These are phyloP conservation scores for Verticillium klebahnii DNA, from an alignment of 2,329 filamentous ascomycete species.

Conservation along the genomic window DNA sequence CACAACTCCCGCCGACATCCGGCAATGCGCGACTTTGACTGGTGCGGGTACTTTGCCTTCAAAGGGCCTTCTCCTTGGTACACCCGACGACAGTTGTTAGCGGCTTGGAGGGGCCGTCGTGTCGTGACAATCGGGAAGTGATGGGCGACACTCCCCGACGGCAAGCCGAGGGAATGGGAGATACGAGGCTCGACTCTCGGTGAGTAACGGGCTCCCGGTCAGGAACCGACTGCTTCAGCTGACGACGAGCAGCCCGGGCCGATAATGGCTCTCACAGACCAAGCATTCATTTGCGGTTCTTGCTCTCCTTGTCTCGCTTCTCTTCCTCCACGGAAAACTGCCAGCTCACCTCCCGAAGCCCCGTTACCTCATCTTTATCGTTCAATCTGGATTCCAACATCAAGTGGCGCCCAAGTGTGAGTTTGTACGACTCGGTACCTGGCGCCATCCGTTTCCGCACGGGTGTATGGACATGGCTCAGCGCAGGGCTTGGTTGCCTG, in stretches of 20 bases:
- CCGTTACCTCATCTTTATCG: neutral
- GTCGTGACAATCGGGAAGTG: neutral
- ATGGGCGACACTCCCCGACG: neutral
- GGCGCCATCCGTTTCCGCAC: neutral
- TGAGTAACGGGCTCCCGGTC: neutral
- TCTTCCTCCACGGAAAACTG: neutral
- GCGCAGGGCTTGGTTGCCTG: neutral
- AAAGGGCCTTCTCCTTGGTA: neutral
- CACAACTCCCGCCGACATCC: neutral
- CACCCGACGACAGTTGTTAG: neutral
- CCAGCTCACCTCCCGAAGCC: neutral
- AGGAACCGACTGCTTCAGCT: neutral
- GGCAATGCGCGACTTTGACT: slow-evolving; percentile 1
- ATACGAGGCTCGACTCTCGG: too few relatives aligned
- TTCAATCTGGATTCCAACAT: neutral
- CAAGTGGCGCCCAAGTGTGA: neutral
- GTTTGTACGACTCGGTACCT: neutral
- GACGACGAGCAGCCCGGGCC: neutral
- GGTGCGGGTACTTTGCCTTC: neutral
- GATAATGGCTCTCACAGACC: neutral
- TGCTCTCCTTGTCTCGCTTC: too few relatives aligned
- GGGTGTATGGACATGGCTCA: neutral
- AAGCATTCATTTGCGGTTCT: too few relatives aligned
- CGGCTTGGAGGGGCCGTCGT: neutral
- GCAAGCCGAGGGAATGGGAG: neutral